Conservation (phyloP, 1,139 yeast genomes). For the Scheffersomyces cryptocercus region DNA sequence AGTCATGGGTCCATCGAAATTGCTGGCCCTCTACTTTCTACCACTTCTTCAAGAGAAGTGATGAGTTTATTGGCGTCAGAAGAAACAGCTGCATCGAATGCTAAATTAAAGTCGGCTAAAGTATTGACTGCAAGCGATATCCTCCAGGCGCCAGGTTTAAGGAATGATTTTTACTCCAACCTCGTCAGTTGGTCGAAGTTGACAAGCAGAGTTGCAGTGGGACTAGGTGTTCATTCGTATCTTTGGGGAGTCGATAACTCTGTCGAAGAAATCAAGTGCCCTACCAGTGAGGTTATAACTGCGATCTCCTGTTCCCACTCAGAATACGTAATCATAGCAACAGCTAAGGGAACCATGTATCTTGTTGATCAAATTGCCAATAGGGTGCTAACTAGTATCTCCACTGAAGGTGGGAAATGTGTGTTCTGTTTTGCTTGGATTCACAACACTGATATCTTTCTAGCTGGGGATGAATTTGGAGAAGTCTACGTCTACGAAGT, state of each 20-base stretch:
- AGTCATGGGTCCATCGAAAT: conserved; percentile 9
- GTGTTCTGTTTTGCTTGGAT: conserved; percentile 69
- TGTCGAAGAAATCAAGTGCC: conserved; percentile 31
- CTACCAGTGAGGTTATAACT: conserved; percentile 46
- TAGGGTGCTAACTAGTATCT: conserved; percentile 30
- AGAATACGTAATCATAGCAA: conserved; percentile 58
- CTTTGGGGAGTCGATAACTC: conserved; percentile 63
- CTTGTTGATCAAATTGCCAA: conserved; percentile 21
- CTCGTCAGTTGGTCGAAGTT: conserved; percentile 70
- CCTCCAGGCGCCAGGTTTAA: conserved; percentile 72
- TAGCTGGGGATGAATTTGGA: conserved; percentile 74
- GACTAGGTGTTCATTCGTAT: conserved; percentile 60
- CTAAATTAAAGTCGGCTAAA: background rate
- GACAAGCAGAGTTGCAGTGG: conserved; percentile 64
- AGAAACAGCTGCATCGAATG: conserved; percentile 2
- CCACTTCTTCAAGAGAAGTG: conserved; percentile 13
- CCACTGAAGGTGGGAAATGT: conserved; percentile 29
- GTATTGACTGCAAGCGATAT: conserved; percentile 24
- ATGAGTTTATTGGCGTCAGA: conserved; percentile 11
- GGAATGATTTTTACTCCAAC: conserved; percentile 81
- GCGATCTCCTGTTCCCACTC: conserved; percentile 57
- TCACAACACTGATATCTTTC: conserved; percentile 42
- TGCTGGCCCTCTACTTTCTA: conserved; percentile 15
- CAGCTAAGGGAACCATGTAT: conserved; percentile 26
- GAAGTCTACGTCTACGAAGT: conserved; percentile 49